phyloP scores from a whole-genome alignment of 345 rosid genomes.

The Schrenkiella parvula region DNA sequence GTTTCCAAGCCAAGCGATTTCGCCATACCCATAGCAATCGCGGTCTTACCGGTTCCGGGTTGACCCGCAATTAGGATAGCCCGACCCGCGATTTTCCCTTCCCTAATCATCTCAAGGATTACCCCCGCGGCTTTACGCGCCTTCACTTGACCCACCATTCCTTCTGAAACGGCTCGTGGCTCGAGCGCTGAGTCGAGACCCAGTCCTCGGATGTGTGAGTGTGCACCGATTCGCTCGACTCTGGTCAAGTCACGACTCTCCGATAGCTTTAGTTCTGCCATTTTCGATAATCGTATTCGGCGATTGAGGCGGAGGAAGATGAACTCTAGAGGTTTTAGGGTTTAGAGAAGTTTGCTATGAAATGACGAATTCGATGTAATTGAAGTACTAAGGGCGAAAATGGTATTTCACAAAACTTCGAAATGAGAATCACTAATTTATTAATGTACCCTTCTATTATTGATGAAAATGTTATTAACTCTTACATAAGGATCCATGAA shows the following conservation, averaged over 20 bases:
- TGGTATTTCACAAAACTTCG: not conserved
- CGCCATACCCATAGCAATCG: constrained; percentile 99
- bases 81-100: constrained; percentile 84
- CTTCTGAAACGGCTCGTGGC: constrained; percentile 83
- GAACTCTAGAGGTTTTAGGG: constrained; percentile 22
- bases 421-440: not conserved
- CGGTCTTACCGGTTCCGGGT: constrained; percentile 96
- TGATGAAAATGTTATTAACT: not conserved
- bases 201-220: constrained; percentile 89
- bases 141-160: constrained; percentile 78
- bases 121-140: constrained; percentile 96
- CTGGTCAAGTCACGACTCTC: constrained; percentile 82
- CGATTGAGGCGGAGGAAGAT: constrained; percentile 10
- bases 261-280: constrained; percentile 81
- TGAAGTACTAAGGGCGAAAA: not conserved
- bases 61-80: constrained; percentile 91
- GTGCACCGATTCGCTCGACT: constrained; percentile 93
- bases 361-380: not conserved
- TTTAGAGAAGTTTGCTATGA: not conserved
- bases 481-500: not conserved
- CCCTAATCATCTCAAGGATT: constrained; percentile 88
- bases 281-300: constrained; percentile 9
- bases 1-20: constrained; percentile 92
- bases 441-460: constrained; percentile 10
- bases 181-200: constrained; percentile 90